Conservation (phyloP, 1,284 basidiomycete genomes). For the Ganoderma sinense region DNA sequence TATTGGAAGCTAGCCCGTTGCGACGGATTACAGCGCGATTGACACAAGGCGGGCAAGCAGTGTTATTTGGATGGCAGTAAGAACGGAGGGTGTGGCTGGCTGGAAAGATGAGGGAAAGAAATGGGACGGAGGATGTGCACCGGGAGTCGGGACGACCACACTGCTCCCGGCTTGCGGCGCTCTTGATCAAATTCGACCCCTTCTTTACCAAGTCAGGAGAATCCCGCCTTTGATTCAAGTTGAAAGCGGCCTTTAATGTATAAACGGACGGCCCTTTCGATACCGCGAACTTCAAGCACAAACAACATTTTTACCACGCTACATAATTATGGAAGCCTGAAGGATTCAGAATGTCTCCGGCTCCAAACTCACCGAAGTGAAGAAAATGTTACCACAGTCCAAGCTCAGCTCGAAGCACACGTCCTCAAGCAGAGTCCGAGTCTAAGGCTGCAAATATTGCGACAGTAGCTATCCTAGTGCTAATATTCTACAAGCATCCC, state of each 20-base stretch:
- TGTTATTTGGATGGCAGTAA: neutral
- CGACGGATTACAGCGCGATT: neutral
- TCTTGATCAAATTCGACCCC: neutral
- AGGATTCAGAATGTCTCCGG: too few species aligned
- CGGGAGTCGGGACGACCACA: neutral
- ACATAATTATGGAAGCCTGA: too few species aligned
- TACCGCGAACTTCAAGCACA: too few species aligned
- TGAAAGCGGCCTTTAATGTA: too few species aligned
- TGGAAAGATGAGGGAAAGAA: neutral
- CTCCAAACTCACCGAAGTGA: too few species aligned
- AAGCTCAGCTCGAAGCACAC: neutral
- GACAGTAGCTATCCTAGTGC: slow-evolving; percentile 27
- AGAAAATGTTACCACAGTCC: neutral
- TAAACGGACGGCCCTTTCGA: too few species aligned
- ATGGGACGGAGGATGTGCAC: neutral
- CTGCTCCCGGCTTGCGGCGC: neutral
- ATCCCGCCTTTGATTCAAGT: neutral
- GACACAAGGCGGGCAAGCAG: neutral
- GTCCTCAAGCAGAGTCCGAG: slow-evolving; percentile 5
- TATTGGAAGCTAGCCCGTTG: neutral
- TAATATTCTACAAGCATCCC: slow-evolving; percentile 30
- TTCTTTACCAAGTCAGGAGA: neutral
- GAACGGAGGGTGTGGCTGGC: neutral
- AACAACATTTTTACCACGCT: too few species aligned
- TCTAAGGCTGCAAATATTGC: slow-evolving; percentile 19